These are phyloP conservation scores for Puccinia brachypodii DNA, from an alignment of 1,284 basidiomycete species.

Conservation along the genomic window DNA sequence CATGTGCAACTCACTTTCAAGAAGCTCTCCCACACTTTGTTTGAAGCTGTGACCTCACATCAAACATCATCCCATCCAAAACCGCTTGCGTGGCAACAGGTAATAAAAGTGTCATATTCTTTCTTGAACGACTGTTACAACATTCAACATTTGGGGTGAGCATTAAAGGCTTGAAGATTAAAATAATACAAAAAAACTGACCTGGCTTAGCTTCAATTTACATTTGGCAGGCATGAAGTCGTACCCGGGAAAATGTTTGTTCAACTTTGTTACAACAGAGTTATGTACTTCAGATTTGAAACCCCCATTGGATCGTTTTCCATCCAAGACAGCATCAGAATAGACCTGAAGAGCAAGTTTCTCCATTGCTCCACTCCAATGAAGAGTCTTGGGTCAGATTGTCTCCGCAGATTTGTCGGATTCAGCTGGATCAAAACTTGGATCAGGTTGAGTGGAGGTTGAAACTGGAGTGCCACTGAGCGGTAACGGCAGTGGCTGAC, in stretches of 20 bases:
- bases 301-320: not conserved
- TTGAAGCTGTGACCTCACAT: not conserved
- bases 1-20: not conserved
- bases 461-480: too few species aligned
- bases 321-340: not conserved
- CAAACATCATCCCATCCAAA: constrained; percentile 5
- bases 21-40: not conserved
- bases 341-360: not conserved
- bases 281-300: constrained; percentile 1
- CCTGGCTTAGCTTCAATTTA: not conserved
- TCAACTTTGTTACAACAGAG: not conserved
- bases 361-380: not conserved
- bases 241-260: not conserved
- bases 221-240: not conserved
- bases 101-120: not conserved
- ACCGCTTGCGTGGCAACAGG: not conserved
- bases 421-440: too few species aligned
- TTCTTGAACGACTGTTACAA: not conserved
- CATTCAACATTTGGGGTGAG: not conserved
- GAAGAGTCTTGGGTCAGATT: not conserved
- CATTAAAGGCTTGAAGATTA: not conserved
- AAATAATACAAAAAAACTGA: not conserved
- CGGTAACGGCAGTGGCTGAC: too few species aligned
- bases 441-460: constrained; percentile 6
- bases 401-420: not conserved